These are phyloP conservation scores for Pisolithus tinctorius DNA, from an alignment of 768 basidiomycete genomes.

Conservation along the genomic window DNA sequence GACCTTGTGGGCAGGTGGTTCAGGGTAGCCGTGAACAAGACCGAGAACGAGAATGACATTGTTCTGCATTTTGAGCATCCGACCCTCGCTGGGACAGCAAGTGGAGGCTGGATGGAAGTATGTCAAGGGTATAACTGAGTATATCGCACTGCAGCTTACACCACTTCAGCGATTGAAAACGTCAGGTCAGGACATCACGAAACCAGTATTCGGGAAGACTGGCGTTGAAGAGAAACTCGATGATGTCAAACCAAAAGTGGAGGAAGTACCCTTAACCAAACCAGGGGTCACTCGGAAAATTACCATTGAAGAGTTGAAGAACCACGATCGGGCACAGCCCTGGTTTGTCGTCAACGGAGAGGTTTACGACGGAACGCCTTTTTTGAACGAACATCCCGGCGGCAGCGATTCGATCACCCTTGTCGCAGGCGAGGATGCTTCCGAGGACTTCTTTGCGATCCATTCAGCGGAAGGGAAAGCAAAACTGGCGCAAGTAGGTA, in stretches of 20 bases:
- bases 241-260: not conserved
- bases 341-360: constrained; percentile 53
- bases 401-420: constrained; percentile 48
- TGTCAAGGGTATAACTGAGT: not conserved
- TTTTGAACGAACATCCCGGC: constrained; percentile 52
- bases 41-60: constrained; percentile 18
- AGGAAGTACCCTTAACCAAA: constrained; percentile 38
- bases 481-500: constrained; percentile 35
- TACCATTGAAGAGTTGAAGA: constrained; percentile 35
- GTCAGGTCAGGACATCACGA: constrained; percentile 35
- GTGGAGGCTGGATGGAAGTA: constrained; percentile 58
- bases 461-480: constrained; percentile 46
- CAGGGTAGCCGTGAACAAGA: constrained; percentile 40
- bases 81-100: constrained; percentile 39
- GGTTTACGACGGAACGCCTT: constrained; percentile 48
- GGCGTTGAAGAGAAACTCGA: not conserved
- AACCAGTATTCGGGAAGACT: constrained; percentile 32
- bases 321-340: constrained; percentile 29
- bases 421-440: constrained; percentile 52
- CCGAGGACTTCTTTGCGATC: constrained; percentile 60
- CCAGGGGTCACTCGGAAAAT: constrained; percentile 39
- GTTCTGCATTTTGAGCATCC: constrained; percentile 52
- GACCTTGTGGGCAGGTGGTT: constrained; percentile 41
- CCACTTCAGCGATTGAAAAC: constrained; percentile 37
- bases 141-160: not conserved